phyloP scores from a whole-genome alignment of 2,329 filamentous ascomycete genomes.

The Coniochaeta hoffmannii region DNA sequence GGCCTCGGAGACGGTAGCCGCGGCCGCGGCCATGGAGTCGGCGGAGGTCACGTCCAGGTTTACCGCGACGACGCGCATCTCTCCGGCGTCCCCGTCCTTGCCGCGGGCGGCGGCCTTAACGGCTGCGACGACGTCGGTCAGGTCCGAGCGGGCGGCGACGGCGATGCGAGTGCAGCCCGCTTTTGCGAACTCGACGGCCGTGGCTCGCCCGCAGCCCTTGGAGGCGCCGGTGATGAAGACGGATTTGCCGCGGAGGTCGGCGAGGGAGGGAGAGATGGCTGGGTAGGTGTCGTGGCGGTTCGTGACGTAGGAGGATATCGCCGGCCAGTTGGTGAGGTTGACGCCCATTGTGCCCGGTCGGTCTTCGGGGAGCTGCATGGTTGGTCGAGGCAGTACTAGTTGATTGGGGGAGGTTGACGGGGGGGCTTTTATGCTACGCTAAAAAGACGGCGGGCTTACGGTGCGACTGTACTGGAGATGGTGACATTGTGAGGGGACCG shows the following conservation, averaged over 20 bases:
- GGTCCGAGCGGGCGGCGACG: conserved; percentile 41
- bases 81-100: conserved; percentile 15
- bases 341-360: not conserved
- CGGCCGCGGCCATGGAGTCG: conserved; percentile 24
- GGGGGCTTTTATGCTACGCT: no score
- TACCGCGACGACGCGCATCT: conserved; percentile 20
- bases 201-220: conserved; percentile 17
- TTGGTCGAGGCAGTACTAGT: not conserved
- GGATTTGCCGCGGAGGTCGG: conserved; percentile 13
- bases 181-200: conserved; percentile 35
- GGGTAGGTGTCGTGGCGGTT: conserved; percentile 2
- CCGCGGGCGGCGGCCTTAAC: conserved; percentile 27
- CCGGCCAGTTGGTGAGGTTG: not conserved
- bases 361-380: not conserved
- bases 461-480: not conserved
- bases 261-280: conserved; percentile 4
- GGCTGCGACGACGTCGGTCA: conserved; percentile 28
- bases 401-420: not conserved
- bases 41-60: conserved; percentile 25
- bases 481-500: not conserved
- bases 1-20: conserved; percentile 18
- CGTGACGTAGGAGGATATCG: not conserved
- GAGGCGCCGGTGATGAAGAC: conserved; percentile 19
- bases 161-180: conserved; percentile 41
- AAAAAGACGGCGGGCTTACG: no score